Evolutionary conservation across 148 eudicot species (phyloP).

Genomic region (Hydrangea macrophylla): DNA sequence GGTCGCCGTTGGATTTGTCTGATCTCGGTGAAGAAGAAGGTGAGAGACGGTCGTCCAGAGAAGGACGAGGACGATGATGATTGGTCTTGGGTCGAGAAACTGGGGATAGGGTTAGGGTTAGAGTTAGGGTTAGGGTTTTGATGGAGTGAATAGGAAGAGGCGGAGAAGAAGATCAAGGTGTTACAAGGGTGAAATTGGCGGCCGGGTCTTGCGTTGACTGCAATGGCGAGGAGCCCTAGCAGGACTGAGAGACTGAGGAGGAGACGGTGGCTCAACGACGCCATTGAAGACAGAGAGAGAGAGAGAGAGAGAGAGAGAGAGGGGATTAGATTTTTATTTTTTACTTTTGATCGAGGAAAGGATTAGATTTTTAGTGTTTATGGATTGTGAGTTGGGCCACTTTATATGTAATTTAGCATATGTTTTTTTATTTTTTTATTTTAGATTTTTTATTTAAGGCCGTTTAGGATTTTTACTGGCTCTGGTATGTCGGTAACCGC

Average conservation of each 20-base stretch:
- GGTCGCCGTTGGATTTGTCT: slow-evolving; percentile 22
- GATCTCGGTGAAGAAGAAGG: slow-evolving; percentile 42
- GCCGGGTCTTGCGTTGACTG: slow-evolving; percentile 46
- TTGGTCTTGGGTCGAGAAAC: slow-evolving; percentile 27
- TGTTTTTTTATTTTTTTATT: no score
- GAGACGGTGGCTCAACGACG: slow-evolving; percentile 21
- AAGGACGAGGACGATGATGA: slow-evolving; percentile 11
- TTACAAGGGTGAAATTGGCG: slow-evolving; percentile 39
- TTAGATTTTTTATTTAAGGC: no score
- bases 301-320: no score
- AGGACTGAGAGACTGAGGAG: slow-evolving; percentile 25
- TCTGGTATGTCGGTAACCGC: no score
- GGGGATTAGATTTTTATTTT: no score
- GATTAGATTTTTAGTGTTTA: no score
- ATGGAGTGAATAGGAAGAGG: slow-evolving; percentile 29
- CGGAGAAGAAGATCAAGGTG: slow-evolving; percentile 50
- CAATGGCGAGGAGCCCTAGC: slow-evolving; percentile 22
- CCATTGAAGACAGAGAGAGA: slow-evolving; percentile 31
- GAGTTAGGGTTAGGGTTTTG: slow-evolving; percentile 18
- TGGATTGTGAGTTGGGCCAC: no score
- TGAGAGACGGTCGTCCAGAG: slow-evolving; percentile 19
- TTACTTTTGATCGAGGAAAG: no score
- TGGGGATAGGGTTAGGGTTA: no score
- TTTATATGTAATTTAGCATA: no score
- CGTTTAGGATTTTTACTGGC: no score